Base-by-base conservation (phyloP, 2,329 filamentous ascomycete genomes). In the Canariomyces notabilis region DNA sequence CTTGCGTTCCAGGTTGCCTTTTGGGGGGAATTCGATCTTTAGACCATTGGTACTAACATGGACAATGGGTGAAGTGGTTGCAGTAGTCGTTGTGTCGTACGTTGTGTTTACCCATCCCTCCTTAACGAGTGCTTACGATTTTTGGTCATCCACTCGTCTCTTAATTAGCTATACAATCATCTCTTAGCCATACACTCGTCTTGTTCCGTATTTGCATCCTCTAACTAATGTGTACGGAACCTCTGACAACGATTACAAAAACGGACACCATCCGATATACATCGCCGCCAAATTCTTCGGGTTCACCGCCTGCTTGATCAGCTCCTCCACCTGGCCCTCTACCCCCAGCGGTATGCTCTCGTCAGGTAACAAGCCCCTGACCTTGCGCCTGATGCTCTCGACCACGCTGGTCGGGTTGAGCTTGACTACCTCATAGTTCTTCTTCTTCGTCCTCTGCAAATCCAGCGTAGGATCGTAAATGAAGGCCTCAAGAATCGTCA, bases 401-500 rank as follows among this genome's bases (percentile, higher is more conserved):
- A 98, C 76, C 42, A 97, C 93, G 57, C 87, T 89, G 57, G 75
- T 74, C 22, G 78, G 77, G 53, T 79, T 76, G 39, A 81, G 65
- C 58, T 67, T 71, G 15, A 79, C 68, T 2, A 64, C 63, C 15
- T 69, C 63, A 43, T 76, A 67, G 53, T 60, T 76, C 64, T 75
- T 73, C 57, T 80, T 82, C 63, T 85, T 89, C 42, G 85, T 85
- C 53, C 71, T 71, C 59, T 96, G 80, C 52, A 97, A 82, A 61
- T 99, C 94, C 11, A 95, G 82, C 12, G 94, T 97, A 0, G 93
- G 93, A 63, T 99, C 93, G 62, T 98, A 90, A 54, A 98, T 79
- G 62, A 98, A 99, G 0, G 93, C 90, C 69, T 98, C 94, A 1
- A 99, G 75, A 40, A 98, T 91, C 0, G 91, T 96, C 83, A 98